phyloP scores from a whole-genome alignment of 2,329 filamentous ascomycete species.

The Aspergillus amoenus region DNA sequence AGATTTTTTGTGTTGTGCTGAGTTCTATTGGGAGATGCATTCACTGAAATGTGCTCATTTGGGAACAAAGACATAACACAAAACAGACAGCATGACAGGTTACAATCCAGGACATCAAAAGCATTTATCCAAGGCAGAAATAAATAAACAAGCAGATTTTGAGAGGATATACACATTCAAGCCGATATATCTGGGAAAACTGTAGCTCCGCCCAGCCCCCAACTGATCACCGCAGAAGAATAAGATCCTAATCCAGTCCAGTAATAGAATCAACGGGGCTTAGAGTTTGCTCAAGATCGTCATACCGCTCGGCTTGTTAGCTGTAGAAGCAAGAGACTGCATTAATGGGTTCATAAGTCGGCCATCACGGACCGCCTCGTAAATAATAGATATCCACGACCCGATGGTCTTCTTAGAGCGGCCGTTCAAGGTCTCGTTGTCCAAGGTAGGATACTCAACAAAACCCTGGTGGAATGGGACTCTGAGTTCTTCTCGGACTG shows the following conservation, averaged over 20 bases:
- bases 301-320: neutral
- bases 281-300: neutral
- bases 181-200: neutral
- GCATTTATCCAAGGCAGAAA: neutral
- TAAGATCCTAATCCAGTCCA: neutral
- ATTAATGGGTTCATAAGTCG: conserved; percentile 10
- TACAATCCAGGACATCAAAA: neutral
- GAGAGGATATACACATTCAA: neutral
- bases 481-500: conserved; percentile 30
- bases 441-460: conserved; percentile 22
- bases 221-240: neutral
- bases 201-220: neutral
- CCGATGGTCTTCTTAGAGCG: conserved; percentile 28
- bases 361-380: conserved; percentile 15
- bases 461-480: conserved; percentile 32
- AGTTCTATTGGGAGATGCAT: neutral
- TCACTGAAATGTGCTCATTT: neutral
- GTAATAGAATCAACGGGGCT: neutral
- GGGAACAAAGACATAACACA: neutral
- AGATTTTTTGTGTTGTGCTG: neutral
- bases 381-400: conserved; percentile 18
- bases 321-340: neutral
- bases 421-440: conserved; percentile 11
- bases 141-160: neutral
- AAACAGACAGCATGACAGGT: neutral